These are phyloP conservation scores for Candida ovalis DNA, from an alignment of 805 yeast genomes.

Conservation along the genomic window DNA sequence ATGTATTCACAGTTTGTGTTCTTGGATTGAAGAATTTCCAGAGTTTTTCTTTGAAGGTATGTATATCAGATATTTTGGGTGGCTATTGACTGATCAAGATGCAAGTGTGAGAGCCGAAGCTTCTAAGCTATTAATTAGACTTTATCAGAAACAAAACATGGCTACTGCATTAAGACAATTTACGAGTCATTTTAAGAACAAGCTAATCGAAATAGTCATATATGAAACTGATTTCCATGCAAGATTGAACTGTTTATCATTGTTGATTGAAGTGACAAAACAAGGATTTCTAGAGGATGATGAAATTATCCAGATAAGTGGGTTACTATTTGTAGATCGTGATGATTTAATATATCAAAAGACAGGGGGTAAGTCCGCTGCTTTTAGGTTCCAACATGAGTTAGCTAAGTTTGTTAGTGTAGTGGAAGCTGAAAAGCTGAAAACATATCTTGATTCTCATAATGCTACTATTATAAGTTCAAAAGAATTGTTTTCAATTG, in stretches of 20 bases:
- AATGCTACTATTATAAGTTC: constrained; percentile 29
- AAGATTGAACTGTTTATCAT: constrained; percentile 44
- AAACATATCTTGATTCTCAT: constrained; percentile 35
- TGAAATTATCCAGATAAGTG: constrained; percentile 35
- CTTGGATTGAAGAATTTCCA: constrained; percentile 69
- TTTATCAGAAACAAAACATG: constrained; percentile 41
- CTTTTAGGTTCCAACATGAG: constrained; percentile 37
- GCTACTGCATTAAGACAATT: constrained; percentile 73
- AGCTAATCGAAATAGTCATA: constrained; percentile 60
- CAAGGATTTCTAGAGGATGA: constrained; percentile 62
- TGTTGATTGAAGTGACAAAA: constrained; percentile 52
- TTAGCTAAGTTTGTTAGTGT: constrained; percentile 51
- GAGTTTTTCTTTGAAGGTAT: constrained; percentile 66
- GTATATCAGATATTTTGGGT: constrained; percentile 74
- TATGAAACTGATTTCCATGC: constrained; percentile 55
- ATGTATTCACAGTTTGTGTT: constrained; percentile 59
- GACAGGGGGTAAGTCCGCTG: constrained; percentile 18
- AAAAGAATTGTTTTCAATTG: constrained; percentile 21
- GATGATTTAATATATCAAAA: constrained; percentile 24
- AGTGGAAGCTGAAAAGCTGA: constrained; percentile 38
- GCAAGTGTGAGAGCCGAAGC: constrained; percentile 62
- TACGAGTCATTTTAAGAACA: constrained; percentile 65
- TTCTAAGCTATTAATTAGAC: constrained; percentile 47
- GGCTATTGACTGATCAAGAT: constrained; percentile 75
- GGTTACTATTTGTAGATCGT: constrained; percentile 28